These are phyloP conservation scores for Musa troglodytarum DNA, from an alignment of 176 grass and related monocot genomes.

Conservation along the genomic window DNA sequence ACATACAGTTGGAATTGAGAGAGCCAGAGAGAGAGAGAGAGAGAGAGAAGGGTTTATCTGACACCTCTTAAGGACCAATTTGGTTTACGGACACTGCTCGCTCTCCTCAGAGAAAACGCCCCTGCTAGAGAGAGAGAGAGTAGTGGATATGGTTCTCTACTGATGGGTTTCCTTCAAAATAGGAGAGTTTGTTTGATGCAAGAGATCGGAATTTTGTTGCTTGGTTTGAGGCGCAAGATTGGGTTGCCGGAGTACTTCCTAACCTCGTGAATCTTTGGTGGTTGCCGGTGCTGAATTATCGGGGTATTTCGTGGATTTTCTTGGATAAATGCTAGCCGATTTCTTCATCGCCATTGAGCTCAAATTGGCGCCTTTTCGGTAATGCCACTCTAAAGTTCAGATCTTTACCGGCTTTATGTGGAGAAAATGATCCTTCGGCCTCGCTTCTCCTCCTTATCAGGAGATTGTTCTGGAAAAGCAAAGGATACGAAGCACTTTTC, in stretches of 20 bases:
- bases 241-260: too few species aligned
- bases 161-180: too few species aligned
- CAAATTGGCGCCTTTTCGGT: background rate
- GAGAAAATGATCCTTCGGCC: conserved; percentile 25
- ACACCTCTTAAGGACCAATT: background rate
- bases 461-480: conserved; percentile 25
- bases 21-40: background rate
- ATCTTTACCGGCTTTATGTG: conserved; percentile 22
- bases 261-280: background rate
- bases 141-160: background rate
- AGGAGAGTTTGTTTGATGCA: background rate
- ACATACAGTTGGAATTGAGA: background rate
- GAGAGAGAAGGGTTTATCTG: too few species aligned
- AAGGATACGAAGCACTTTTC: conserved; percentile 30
- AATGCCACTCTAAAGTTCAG: too few species aligned
- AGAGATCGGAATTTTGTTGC: background rate
- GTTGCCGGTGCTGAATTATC: background rate
- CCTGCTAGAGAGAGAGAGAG: background rate
- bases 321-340: background rate
- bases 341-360: background rate
- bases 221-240: background rate
- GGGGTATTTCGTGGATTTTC: background rate
- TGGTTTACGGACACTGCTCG: background rate
- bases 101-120: background rate
- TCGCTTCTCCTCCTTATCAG: conserved; percentile 41